These are phyloP conservation scores for Pugionium cornutum DNA, from an alignment of 345 rosid genomes.

Conservation along the genomic window DNA sequence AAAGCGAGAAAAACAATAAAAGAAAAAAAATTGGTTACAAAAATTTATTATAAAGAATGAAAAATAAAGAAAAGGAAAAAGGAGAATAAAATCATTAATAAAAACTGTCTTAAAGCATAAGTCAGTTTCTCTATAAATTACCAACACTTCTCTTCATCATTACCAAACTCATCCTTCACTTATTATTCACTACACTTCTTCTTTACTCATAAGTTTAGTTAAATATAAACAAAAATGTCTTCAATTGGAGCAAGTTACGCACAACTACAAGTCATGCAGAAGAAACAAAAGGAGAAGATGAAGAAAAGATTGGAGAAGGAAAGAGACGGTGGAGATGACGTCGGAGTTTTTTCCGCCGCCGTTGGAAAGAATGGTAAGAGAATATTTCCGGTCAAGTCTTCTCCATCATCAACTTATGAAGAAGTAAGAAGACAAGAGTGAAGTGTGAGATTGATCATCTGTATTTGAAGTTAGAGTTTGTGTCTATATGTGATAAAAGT, in stretches of 20 bases:
- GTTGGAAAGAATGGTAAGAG: conserved; percentile 30
- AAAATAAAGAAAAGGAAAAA: conserved; percentile 11
- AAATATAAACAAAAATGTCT: conserved; percentile 29
- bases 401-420: conserved; percentile 21
- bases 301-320: conserved; percentile 36
- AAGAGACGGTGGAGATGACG: conserved; percentile 28
- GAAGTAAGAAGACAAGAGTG: conserved; percentile 23
- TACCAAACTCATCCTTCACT: conserved; percentile 32
- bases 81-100: conserved; percentile 28
- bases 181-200: not conserved
- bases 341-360: conserved; percentile 29
- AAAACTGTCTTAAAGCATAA: conserved; percentile 28
- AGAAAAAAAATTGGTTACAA: too few relatives aligned
- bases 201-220: not conserved
- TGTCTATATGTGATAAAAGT: conserved; percentile 27
- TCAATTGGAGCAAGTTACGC: conserved; percentile 44
- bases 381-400: conserved; percentile 36
- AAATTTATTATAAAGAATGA: conserved; percentile 18
- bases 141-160: conserved; percentile 37
- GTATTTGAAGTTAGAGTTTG: not conserved
- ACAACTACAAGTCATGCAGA: conserved; percentile 38
- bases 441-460: conserved; percentile 20
- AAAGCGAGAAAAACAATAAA: too few relatives aligned
- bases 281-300: conserved; percentile 41
- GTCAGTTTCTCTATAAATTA: conserved; percentile 38